These are phyloP conservation scores for Scheffersomyces parashehatae DNA, from an alignment of 1,139 yeast species.

Conservation along the genomic window DNA sequence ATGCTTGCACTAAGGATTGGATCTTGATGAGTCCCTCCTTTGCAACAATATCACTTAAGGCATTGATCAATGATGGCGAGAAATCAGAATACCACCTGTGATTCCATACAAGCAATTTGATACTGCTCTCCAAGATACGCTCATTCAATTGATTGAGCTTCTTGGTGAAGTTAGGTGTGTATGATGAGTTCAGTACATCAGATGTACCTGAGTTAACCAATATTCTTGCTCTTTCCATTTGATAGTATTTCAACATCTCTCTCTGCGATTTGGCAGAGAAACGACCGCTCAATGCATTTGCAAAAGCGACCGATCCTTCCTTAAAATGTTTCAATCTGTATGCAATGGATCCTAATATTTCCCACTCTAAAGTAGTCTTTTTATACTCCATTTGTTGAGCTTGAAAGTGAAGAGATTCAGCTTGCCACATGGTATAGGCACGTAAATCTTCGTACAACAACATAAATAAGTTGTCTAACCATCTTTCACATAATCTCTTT, in stretches of 20 bases:
- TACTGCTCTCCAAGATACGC: slow-evolving; percentile 66
- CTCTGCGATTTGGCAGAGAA: slow-evolving; percentile 81
- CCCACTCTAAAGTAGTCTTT: slow-evolving; percentile 92
- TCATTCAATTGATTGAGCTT: slow-evolving; percentile 53
- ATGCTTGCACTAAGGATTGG: slow-evolving; percentile 73
- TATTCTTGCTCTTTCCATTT: slow-evolving; percentile 44
- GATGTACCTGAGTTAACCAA: slow-evolving; percentile 27
- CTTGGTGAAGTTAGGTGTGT: slow-evolving; percentile 38
- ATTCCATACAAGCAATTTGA: slow-evolving; percentile 87
- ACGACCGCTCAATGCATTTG: slow-evolving; percentile 72
- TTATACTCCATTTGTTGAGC: slow-evolving; percentile 73
- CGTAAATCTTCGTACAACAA: slow-evolving; percentile 86
- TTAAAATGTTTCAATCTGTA: slow-evolving; percentile 74
- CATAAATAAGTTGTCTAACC: slow-evolving; percentile 89
- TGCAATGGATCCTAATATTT: slow-evolving; percentile 80
- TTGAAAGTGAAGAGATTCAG: slow-evolving; percentile 65
- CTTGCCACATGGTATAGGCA: slow-evolving; percentile 88
- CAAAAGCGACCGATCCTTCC: slow-evolving; percentile 82
- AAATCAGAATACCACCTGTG: slow-evolving; percentile 97
- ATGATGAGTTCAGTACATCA: slow-evolving; percentile 9
- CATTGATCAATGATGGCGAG: slow-evolving; percentile 61
- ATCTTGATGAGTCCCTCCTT: slow-evolving; percentile 80
- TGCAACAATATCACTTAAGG: slow-evolving; percentile 61
- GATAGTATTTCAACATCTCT: slow-evolving; percentile 69
- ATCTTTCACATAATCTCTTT: slow-evolving; percentile 88